phyloP scores from a whole-genome alignment of 768 basidiomycete species.

The Phanerochaete carnosa region DNA sequence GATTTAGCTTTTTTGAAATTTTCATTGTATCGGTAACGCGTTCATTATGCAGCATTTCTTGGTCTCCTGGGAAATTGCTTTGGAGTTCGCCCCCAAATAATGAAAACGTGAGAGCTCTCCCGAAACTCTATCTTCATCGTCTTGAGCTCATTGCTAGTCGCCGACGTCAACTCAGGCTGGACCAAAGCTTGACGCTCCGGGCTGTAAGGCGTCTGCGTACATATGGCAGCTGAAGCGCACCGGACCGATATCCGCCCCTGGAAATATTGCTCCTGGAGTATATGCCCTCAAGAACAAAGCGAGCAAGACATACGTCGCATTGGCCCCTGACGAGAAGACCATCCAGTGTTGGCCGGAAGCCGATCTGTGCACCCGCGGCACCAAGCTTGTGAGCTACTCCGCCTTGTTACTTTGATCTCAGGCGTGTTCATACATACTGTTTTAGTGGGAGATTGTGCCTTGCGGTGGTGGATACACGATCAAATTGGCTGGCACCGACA shows the following conservation, averaged over 20 bases:
- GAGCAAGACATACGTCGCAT: not conserved
- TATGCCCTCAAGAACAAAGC: slow-evolving; percentile 4
- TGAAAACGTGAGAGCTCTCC: not conserved
- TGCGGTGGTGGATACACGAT: slow-evolving; percentile 3
- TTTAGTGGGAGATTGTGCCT: slow-evolving; percentile 3
- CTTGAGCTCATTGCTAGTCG: too few species aligned
- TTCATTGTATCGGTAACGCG: not conserved
- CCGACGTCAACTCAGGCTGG: not conserved
- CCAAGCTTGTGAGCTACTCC: not conserved
- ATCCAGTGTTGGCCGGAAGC: not conserved
- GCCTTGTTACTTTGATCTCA: too few species aligned
- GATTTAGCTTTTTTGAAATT: too few species aligned
- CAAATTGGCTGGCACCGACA: slow-evolving; percentile 1
- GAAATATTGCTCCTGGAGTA: not conserved
- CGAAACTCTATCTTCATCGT: too few species aligned
- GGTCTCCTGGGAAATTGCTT: not conserved
- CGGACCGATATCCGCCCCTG: not conserved
- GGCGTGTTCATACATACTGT: not conserved
- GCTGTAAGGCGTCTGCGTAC: not conserved
- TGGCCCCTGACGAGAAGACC: slow-evolving; percentile 1
- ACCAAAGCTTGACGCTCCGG: not conserved
- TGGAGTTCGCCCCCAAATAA: not conserved
- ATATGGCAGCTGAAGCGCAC: not conserved
- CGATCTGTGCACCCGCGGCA: not conserved
- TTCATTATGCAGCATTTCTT: not conserved